Evolutionary conservation across 345 rosid genomes (phyloP), one percentile per base, ranked within the genome.

Genomic region (Clausena lansium): DNA sequence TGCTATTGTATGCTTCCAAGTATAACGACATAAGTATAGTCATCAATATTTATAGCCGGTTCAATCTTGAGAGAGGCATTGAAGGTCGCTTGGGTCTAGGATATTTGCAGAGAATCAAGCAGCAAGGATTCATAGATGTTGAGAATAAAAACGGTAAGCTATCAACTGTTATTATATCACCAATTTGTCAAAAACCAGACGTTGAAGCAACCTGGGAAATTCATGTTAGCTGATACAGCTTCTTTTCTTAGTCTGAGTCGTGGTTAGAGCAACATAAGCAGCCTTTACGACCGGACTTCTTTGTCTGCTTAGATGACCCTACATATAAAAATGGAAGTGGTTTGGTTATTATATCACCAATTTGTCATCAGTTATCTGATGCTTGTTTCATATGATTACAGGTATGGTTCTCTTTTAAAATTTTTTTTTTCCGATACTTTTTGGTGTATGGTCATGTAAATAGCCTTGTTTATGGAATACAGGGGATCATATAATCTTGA

Each of bases 1-100:
- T 88, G 81, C 94, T 95, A 63, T 80, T 95, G 41, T 89, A 91
- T 85, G 91, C 98, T 81, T 91, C 98, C 7, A 92, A 92, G 81
- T 89, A 93, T 81, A 82, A 89, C 13, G 91, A 89, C 60, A 80
- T 95, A 63, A 67, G 64, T n/a, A 81, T 57, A 15, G 88, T 93
- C 7, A 86, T 95, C 71, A 93, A 92, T 77, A 83, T 95, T 76
- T 88, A 95, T 33, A 94, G 94, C 4, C 87, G 92, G 25, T 95
- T 89, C 77, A 65, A 87, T 82, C 85, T 93, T 32, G 87, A 87
- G 80, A 89, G 85, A 67, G 93, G 95, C 70, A 90, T 92, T 6
- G 92, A 93, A 83, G 87, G 84, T 45, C 89, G 94, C 36, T 73
- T 93, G 78, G 98, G 98, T 63, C 85, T 86, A 75, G 88, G 88